Conservation (phyloP, 2,329 filamentous ascomycete genomes). For the Xylaria sp. region DNA sequence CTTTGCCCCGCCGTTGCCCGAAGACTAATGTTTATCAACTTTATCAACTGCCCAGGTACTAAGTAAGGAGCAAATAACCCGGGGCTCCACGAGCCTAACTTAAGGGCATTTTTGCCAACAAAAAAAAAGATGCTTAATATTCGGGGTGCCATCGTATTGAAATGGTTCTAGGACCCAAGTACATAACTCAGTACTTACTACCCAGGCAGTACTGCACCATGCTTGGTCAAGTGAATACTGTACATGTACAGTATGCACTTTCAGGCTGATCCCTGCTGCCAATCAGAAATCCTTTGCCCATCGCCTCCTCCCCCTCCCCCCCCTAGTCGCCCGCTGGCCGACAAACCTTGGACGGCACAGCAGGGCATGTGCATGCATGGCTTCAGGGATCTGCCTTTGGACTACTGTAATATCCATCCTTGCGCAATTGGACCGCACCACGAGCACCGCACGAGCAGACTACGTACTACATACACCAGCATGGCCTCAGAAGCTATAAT, state of each 20-base stretch:
- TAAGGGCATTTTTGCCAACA: too few relatives aligned
- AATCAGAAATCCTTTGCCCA: slow-evolving; percentile 2
- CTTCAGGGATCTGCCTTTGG: slow-evolving; percentile 17
- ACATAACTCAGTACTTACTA: too few relatives aligned
- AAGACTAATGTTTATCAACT: too few relatives aligned
- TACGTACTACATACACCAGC: slow-evolving; percentile 1
- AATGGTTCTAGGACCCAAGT: too few relatives aligned
- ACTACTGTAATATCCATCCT: too few relatives aligned
- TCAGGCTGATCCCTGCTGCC: neutral
- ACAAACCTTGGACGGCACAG: slow-evolving; percentile 18
- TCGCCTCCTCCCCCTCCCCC: neutral
- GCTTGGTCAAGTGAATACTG: too few relatives aligned
- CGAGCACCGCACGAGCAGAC: neutral
- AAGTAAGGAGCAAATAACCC: too few relatives aligned
- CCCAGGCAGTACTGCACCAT: too few relatives aligned
- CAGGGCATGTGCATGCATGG: slow-evolving; percentile 14
- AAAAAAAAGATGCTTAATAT: neutral
- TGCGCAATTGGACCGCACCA: slow-evolving; percentile 10
- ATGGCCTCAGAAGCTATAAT: slow-evolving; percentile 17
- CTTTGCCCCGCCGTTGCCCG: too few relatives aligned
- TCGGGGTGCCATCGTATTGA: neutral
- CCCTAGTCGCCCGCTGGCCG: neutral
- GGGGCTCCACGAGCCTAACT: too few relatives aligned
- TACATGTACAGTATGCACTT: neutral
- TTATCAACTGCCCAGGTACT: too few relatives aligned